Conservation (phyloP, 805 yeast genomes). For the Candida vaughaniae region DNA sequence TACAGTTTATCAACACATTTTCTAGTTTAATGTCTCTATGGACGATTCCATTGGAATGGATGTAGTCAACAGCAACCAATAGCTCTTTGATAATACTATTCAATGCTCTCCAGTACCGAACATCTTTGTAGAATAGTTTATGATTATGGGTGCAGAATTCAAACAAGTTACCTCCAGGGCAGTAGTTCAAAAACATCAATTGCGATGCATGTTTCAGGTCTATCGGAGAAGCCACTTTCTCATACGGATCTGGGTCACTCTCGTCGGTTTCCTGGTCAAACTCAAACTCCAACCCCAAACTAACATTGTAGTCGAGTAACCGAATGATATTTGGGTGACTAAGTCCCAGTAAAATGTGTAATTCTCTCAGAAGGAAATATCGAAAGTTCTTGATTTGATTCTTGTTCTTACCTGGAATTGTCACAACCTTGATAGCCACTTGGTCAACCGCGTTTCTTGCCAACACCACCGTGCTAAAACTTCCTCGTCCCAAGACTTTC, state of each 20-base stretch:
- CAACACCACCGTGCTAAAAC: constrained; percentile 63
- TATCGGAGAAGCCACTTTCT: not conserved
- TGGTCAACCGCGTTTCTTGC: constrained; percentile 30
- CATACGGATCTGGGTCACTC: constrained; percentile 10
- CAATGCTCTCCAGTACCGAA: constrained; percentile 47
- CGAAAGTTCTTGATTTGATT: constrained; percentile 29
- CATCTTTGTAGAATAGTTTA: constrained; percentile 33
- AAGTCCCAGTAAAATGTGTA: constrained; percentile 54
- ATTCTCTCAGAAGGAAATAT: constrained; percentile 55
- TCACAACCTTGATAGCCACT: constrained; percentile 72
- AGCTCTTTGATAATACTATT: constrained; percentile 70
- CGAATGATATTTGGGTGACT: constrained; percentile 70
- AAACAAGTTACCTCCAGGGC: constrained; percentile 83
- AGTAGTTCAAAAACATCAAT: constrained; percentile 67
- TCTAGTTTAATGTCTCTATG: constrained; percentile 94
- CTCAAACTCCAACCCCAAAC: constrained; percentile 19
- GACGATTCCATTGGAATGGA: constrained; percentile 67
- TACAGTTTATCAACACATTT: constrained; percentile 57
- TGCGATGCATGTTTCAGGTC: constrained; percentile 9
- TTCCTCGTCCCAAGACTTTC: constrained; percentile 58
- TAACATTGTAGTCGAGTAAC: constrained; percentile 51
- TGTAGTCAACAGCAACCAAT: constrained; percentile 63
- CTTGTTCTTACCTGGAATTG: constrained; percentile 31
- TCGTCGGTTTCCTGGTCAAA: constrained; percentile 12
- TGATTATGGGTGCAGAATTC: constrained; percentile 45